Percentiles rank a stretch among this genome's conserved stretches.
Evolutionary conservation across 2,329 filamentous ascomycete species (phyloP).

Genomic region (Paramyrothecium sp.): DNA sequence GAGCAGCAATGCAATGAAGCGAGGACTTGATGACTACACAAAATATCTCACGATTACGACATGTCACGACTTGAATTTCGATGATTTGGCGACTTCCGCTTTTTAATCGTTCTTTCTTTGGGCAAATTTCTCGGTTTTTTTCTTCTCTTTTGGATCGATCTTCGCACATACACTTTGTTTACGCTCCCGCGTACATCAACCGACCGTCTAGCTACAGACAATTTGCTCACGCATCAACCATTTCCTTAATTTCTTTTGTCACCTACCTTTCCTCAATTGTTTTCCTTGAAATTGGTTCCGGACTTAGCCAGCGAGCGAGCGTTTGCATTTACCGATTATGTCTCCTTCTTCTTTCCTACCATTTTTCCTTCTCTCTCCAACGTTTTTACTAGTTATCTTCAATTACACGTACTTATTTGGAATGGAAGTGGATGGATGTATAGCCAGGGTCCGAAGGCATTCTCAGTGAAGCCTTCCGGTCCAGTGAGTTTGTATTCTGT

Average conservation of each 20-base stretch:
- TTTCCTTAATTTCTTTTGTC: slow-evolving; percentile 19
- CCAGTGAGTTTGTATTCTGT: background rate
- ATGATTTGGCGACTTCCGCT: slow-evolving; percentile 16
- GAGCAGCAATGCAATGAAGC: slow-evolving; percentile 42
- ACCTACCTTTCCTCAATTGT: background rate
- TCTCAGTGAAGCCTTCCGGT: background rate
- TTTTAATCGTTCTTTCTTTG: slow-evolving; percentile 16
- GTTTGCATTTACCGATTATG: slow-evolving; percentile 24
- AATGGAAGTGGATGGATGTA: background rate
- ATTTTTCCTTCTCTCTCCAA: slow-evolving; percentile 18
- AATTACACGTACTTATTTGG: background rate
- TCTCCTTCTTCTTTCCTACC: slow-evolving; percentile 27
- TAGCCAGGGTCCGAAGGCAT: background rate
- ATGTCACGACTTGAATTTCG: slow-evolving; percentile 1
- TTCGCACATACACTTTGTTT: slow-evolving; percentile 3
- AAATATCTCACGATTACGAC: slow-evolving; percentile 35
- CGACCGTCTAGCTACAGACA: slow-evolving; percentile 28
- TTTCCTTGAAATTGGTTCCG: slow-evolving; percentile 18
- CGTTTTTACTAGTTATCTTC: slow-evolving; percentile 10
- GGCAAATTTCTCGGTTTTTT: slow-evolving; percentile 13
- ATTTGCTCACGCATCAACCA: slow-evolving; percentile 49
- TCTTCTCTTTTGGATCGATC: slow-evolving; percentile 10
- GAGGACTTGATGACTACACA: slow-evolving; percentile 34
- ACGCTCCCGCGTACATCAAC: background rate
- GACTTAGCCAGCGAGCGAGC: slow-evolving; percentile 34